Conservation (phyloP, 2,329 filamentous ascomycete genomes). For the Neonectria coccinea region DNA sequence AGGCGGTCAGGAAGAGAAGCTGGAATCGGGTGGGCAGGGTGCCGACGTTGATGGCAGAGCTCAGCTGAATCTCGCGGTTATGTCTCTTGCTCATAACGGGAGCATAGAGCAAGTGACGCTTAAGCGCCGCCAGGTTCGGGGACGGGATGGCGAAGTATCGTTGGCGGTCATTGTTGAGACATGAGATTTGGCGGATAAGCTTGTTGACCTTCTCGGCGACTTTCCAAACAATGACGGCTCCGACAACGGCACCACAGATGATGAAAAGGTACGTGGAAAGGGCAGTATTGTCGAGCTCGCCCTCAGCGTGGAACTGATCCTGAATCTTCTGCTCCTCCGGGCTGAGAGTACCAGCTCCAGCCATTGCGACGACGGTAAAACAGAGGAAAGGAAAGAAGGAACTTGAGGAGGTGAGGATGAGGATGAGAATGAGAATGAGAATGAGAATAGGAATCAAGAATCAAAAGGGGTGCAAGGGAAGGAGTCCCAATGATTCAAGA, state of each 20-base stretch:
- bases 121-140: conserved; percentile 67
- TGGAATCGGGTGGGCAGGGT: conserved; percentile 73
- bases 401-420: background rate
- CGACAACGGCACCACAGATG: conserved; percentile 73
- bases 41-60: conserved; percentile 66
- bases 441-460: conserved; percentile 3
- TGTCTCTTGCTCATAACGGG: conserved; percentile 72
- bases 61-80: conserved; percentile 72
- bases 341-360: conserved; percentile 40
- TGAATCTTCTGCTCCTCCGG: conserved; percentile 30
- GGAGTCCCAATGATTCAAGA: too few species aligned
- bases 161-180: conserved; percentile 82
- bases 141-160: conserved; percentile 78
- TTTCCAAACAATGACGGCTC: conserved; percentile 75
- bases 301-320: background rate
- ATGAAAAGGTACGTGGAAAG: conserved; percentile 72
- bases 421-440: background rate
- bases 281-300: conserved; percentile 54
- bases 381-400: conserved; percentile 16
- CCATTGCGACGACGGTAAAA: conserved; percentile 33
- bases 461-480: too few species aligned
- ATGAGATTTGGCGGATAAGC: conserved; percentile 79
- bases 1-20: conserved; percentile 64
- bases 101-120: conserved; percentile 80
- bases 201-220: conserved; percentile 69